Evolutionary conservation across 306 rosid species (phyloP).

Genomic region (Parietaria judaica): DNA sequence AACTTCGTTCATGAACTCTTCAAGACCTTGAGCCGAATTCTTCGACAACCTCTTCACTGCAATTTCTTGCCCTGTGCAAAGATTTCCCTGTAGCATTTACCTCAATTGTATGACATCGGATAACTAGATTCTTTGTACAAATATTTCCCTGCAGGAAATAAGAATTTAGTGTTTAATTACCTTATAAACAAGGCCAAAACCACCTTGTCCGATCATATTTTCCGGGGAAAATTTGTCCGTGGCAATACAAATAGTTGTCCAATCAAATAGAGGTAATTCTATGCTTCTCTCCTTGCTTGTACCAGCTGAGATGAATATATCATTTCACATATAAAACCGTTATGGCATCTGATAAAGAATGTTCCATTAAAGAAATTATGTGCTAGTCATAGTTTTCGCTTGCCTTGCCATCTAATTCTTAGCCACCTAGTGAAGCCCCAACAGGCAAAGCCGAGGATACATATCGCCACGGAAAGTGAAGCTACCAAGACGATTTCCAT

Average conservation of each 20-base stretch:
- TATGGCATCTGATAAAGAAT: neutral
- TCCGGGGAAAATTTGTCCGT: constrained; percentile 29
- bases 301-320: constrained; percentile 1
- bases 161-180: constrained; percentile 9
- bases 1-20: constrained; percentile 30
- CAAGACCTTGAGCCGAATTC: constrained; percentile 20
- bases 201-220: constrained; percentile 47
- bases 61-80: constrained; percentile 10
- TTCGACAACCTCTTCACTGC: constrained; percentile 26
- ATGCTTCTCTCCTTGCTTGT: constrained; percentile 19
- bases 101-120: neutral
- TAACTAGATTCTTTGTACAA: neutral
- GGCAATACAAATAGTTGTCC: constrained; percentile 31
- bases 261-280: constrained; percentile 41
- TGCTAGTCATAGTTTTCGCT: neutral
- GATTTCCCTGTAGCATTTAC: constrained; percentile 3
- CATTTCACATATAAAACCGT: neutral
- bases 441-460: neutral
- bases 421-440: neutral
- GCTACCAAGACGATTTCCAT: neutral
- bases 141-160: neutral
- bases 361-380: too few relatives aligned
- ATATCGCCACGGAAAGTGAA: neutral
- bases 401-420: neutral
- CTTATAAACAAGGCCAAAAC: constrained; percentile 54